Evolutionary conservation across 352 stramenopile species (phyloP), one percentile per base, ranked within the genome.

Genomic region (Nothophytophthora sp.): DNA sequence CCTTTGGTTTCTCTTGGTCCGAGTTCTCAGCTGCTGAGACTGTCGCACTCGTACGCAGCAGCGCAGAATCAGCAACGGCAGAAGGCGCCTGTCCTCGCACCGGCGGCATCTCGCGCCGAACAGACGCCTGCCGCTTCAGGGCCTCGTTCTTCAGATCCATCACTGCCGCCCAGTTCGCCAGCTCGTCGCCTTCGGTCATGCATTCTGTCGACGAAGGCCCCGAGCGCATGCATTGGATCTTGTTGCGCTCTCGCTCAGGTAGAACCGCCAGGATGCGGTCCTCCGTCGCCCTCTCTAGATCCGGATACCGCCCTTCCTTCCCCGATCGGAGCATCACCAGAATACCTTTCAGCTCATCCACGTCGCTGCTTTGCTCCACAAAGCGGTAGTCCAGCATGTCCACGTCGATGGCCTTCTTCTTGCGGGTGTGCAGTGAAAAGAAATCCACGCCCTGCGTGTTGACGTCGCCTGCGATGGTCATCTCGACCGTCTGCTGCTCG

Each of bases 321-420:
- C 92, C 93, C 3, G 79, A 95, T 19, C 85, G 72, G 10, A 98
- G 70, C 63, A 79, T 64, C 12, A 67, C 68, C 23, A 98, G 61
- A 29, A 98, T 92, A 23, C 82, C 82, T 42, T 92, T 89, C 19
- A 98, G 73, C 58, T 96, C 75, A 23, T 95, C 70, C 28, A 92
- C 16, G 61, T 97, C 77, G 9, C 50, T 45, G 66, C 90, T 96
- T 35, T 83, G 81, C 24, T 82, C 72, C 16, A 98, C 88, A 64
- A 95, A 97, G 22, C 52, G 68, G 46, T 98, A 98, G 75, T 98
- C 94, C 27, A 98, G 69, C 76, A 95, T 94, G 27, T 95, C 83
- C 50, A 96, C 73, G 19, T 86, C 70, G 29, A 96, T 78, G 6
- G 73, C 53, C 48, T 79, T 83, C 42, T 61, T 72, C 60, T 84